Conservation (phyloP, 169 alveolate genomes). For the Eimeria falciformis region DNA sequence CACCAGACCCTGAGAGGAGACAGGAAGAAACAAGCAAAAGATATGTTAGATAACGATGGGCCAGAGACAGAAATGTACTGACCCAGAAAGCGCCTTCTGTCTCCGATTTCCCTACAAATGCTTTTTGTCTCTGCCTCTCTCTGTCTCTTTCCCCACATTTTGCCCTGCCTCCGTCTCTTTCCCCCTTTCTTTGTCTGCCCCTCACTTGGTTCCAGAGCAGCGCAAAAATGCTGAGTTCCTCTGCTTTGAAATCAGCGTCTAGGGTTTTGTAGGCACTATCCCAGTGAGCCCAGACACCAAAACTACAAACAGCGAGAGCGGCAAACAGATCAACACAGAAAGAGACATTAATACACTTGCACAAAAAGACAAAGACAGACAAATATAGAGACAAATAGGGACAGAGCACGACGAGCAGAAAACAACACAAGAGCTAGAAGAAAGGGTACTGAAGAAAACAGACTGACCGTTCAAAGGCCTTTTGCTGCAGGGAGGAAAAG, state of each 20-base stretch:
- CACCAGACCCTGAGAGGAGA: slow-evolving; percentile 58
- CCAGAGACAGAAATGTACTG: no score
- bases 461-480: slow-evolving; percentile 60
- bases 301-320: no score
- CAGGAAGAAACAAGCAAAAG: background rate
- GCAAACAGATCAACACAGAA: background rate
- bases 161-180: background rate
- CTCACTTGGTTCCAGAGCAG: slow-evolving; percentile 64
- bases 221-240: slow-evolving; percentile 69
- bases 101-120: no score
- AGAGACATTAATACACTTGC: background rate
- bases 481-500: slow-evolving; percentile 49
- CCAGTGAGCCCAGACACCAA: slow-evolving; percentile 79
- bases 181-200: background rate
- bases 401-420: background rate
- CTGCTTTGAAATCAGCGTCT: slow-evolving; percentile 78
- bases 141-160: background rate
- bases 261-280: slow-evolving; percentile 80
- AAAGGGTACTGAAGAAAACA: no score
- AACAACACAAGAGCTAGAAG: background rate
- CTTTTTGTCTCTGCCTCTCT: background rate
- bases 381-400: background rate
- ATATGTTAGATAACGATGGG: no score
- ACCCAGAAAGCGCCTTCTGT: no score
- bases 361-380: background rate